phyloP scores from a whole-genome alignment of 2,329 filamentous ascomycete genomes.

The Epichloe hybrida region DNA sequence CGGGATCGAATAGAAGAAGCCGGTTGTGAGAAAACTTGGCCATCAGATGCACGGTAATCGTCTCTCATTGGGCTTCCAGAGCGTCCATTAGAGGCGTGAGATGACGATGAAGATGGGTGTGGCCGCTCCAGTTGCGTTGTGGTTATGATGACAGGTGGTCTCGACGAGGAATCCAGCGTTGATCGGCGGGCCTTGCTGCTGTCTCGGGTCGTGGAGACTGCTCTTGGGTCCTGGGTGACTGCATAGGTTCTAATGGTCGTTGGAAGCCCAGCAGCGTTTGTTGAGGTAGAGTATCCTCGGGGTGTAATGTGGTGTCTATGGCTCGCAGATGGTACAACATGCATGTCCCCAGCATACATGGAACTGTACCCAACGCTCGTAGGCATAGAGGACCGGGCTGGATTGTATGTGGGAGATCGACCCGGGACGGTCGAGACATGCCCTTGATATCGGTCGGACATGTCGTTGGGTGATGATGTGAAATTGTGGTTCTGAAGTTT shows the following conservation, averaged over 20 bases:
- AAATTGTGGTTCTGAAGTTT: neutral
- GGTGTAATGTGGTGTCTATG: constrained; percentile 22
- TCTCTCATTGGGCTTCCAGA: constrained; percentile 36
- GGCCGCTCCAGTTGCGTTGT: constrained; percentile 32
- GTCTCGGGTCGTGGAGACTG: constrained; percentile 35
- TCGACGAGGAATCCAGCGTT: constrained; percentile 34
- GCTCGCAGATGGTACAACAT: constrained; percentile 34
- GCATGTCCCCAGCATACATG: constrained; percentile 39
- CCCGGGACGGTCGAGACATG: constrained; percentile 23
- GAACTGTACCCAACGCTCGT: constrained; percentile 35
- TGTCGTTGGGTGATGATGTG: constrained; percentile 14
- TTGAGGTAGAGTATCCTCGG: constrained; percentile 20
- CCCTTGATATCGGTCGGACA: constrained; percentile 34
- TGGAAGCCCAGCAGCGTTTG: constrained; percentile 21
- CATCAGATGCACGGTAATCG: constrained; percentile 37
- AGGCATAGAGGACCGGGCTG: constrained; percentile 41
- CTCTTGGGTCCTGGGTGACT: constrained; percentile 37
- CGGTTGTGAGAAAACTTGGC: constrained; percentile 41
- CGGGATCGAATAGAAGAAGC: constrained; percentile 41
- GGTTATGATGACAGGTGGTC: constrained; percentile 44
- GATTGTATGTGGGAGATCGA: constrained; percentile 32
- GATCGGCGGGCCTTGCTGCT: constrained; percentile 35
- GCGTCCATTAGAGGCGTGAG: constrained; percentile 23
- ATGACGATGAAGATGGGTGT: constrained; percentile 24
- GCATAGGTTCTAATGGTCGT: constrained; percentile 43